Evolutionary conservation across 345 rosid genomes (phyloP).

Genomic region (Hibiscus tridactylites): DNA sequence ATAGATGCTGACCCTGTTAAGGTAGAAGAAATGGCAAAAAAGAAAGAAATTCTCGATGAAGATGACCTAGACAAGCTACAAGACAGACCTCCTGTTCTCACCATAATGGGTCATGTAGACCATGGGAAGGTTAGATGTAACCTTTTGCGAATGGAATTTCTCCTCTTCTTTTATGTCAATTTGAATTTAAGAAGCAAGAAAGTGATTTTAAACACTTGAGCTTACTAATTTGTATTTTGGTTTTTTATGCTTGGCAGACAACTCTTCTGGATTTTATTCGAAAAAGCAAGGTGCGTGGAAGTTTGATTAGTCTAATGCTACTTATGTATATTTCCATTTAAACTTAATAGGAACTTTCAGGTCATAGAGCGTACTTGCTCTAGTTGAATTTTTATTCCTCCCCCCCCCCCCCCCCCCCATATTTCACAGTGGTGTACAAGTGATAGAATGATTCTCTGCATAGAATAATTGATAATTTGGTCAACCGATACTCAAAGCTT

Average conservation of each 20-base stretch:
- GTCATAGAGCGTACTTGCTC: constrained; percentile 2
- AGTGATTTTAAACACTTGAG: constrained; percentile 7
- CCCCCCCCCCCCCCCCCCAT: background rate
- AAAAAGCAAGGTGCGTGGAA: constrained; percentile 72
- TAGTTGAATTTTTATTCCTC: background rate
- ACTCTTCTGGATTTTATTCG: constrained; percentile 90
- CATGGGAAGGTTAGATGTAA: constrained; percentile 75
- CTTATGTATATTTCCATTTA: background rate
- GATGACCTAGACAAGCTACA: constrained; percentile 83
- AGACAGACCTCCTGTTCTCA: constrained; percentile 94
- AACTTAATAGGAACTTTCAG: background rate
- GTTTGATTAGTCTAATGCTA: constrained; percentile 11
- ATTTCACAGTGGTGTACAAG: background rate
- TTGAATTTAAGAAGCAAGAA: background rate
- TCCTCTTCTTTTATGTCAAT: background rate
- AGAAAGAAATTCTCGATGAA: constrained; percentile 73
- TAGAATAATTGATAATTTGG: background rate
- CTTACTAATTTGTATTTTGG: constrained; percentile 25
- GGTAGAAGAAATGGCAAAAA: constrained; percentile 88
- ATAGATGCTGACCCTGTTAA: constrained; percentile 66
- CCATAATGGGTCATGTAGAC: constrained; percentile 99
- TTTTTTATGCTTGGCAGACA: constrained; percentile 53
- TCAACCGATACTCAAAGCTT: constrained; percentile 5
- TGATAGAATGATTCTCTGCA: background rate
- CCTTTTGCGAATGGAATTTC: background rate